phyloP scores from a whole-genome alignment of 1,284 basidiomycete species.

The Ustilago cynodontis region DNA sequence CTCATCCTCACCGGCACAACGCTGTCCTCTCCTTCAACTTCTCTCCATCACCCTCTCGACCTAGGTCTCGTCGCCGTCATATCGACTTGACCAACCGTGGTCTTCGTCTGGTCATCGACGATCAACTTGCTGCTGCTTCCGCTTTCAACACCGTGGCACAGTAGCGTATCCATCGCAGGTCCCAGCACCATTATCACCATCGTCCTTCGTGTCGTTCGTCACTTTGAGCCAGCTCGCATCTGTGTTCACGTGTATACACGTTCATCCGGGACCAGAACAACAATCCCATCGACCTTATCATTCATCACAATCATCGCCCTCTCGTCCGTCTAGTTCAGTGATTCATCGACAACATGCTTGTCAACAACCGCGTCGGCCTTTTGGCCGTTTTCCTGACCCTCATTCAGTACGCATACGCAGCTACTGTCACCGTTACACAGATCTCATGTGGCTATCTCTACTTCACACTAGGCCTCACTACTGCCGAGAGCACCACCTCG shows the following conservation, averaged over 20 bases:
- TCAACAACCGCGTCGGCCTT: conserved; percentile 12
- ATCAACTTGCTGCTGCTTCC: not conserved
- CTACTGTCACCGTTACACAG: conserved; percentile 29
- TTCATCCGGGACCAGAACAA: not conserved
- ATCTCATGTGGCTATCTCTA: conserved; percentile 33
- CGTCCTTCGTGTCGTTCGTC: not conserved
- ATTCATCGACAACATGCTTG: conserved; percentile 14
- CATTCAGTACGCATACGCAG: conserved; percentile 20
- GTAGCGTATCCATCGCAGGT: not conserved
- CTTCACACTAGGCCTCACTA: conserved; percentile 33
- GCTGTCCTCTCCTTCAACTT: not conserved
- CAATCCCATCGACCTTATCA: not conserved
- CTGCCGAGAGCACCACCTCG: conserved; percentile 20
- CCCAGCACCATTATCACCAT: conserved; percentile 2
- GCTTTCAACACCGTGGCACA: not conserved
- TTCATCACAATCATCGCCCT: not conserved
- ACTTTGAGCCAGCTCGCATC: not conserved
- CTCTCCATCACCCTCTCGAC: not conserved
- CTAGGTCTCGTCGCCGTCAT: not conserved
- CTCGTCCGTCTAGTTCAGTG: no score
- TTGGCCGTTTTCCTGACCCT: conserved; percentile 30
- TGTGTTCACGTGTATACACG: not conserved
- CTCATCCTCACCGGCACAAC: conserved; percentile 8
- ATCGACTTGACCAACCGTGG: not conserved
- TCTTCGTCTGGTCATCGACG: conserved; percentile 26